A percentile compares a stretch with the other conserved stretches of the same genome.
Conservation (phyloP, 2,329 filamentous ascomycete genomes). For the Sporothrix brasiliensis region DNA sequence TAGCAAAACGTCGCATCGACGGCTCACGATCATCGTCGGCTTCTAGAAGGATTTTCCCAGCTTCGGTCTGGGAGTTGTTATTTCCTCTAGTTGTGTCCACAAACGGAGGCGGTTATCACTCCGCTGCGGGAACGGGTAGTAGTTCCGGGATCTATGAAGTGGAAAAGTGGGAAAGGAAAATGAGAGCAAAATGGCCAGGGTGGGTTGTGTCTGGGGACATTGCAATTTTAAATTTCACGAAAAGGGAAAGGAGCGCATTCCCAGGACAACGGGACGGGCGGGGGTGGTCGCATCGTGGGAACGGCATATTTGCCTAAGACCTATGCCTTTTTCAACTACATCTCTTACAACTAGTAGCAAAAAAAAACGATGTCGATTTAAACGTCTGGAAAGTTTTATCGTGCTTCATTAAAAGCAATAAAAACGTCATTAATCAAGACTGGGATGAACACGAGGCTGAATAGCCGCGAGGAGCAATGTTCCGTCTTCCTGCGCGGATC, state of each 20-base stretch:
- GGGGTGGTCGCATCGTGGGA: slow-evolving; percentile 19
- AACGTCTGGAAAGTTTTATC: neutral
- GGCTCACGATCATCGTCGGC: neutral
- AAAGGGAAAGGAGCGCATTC: slow-evolving; percentile 19
- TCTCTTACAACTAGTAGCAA: neutral
- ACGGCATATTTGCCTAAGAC: neutral
- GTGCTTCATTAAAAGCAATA: neutral
- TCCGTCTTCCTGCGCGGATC: neutral
- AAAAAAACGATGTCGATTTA: neutral
- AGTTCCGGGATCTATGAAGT: slow-evolving; percentile 14
- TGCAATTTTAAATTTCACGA: slow-evolving; percentile 28
- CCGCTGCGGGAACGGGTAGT: slow-evolving; percentile 23
- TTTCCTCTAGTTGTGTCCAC: neutral
- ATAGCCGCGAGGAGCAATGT: neutral
- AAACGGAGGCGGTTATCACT: slow-evolving; percentile 8
- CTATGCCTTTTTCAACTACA: neutral
- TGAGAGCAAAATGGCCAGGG: neutral
- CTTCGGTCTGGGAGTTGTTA: neutral
- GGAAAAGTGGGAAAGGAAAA: neutral
- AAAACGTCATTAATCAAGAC: neutral
- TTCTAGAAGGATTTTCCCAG: slow-evolving; percentile 4
- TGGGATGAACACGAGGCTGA: neutral
- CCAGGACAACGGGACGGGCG: slow-evolving; percentile 14
- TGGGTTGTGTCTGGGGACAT: slow-evolving; percentile 4
- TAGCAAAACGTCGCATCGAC: neutral